Evolutionary conservation across 164 flowering plant genomes (phyloP).

Genomic region (Magnolia kwangsiensis): DNA sequence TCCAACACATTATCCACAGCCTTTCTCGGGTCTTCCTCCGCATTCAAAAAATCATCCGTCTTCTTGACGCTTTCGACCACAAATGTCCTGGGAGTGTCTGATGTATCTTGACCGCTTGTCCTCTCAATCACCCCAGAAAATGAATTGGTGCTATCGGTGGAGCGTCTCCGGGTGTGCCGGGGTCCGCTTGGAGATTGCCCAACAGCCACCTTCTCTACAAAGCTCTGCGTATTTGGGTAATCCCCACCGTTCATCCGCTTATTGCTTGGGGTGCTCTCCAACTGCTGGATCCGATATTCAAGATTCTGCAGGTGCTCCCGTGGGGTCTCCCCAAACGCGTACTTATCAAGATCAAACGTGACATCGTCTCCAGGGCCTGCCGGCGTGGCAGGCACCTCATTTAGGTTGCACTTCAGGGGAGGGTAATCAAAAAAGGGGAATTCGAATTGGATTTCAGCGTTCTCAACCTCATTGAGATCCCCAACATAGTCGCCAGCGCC

Average conservation of each 20-base stretch:
- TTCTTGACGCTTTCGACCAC: slow-evolving; percentile 40
- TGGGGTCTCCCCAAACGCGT: slow-evolving; percentile 70
- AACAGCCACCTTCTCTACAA: slow-evolving; percentile 58
- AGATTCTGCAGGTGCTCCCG: slow-evolving; percentile 41
- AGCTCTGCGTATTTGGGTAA: slow-evolving; percentile 35
- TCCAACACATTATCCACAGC: slow-evolving; percentile 56
- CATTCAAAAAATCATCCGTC: slow-evolving; percentile 29
- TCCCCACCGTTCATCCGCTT: slow-evolving; percentile 45
- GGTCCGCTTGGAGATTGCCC: slow-evolving; percentile 56
- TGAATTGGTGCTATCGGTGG: slow-evolving; percentile 55
- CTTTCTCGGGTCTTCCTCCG: slow-evolving; percentile 42
- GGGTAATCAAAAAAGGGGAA: slow-evolving; percentile 64
- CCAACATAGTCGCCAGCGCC: slow-evolving; percentile 5
- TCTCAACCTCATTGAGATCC: slow-evolving; percentile 27
- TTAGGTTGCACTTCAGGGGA: slow-evolving; percentile 57
- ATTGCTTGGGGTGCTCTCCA: slow-evolving; percentile 43
- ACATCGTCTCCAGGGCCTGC: slow-evolving; percentile 41
- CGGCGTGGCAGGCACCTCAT: slow-evolving; percentile 33
- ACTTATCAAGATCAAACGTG: slow-evolving; percentile 57
- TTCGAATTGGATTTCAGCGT: slow-evolving; percentile 36
- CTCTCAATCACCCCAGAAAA: slow-evolving; percentile 21
- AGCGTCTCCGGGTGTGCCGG: slow-evolving; percentile 50
- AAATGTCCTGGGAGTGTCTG: slow-evolving; percentile 41
- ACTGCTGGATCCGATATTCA: slow-evolving; percentile 37
- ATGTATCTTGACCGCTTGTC: slow-evolving; percentile 37